A percentile compares a stretch with the other conserved stretches of the same genome.
Conservation (phyloP, 202 grass and related monocot genomes). For the Carex sylvatica region DNA sequence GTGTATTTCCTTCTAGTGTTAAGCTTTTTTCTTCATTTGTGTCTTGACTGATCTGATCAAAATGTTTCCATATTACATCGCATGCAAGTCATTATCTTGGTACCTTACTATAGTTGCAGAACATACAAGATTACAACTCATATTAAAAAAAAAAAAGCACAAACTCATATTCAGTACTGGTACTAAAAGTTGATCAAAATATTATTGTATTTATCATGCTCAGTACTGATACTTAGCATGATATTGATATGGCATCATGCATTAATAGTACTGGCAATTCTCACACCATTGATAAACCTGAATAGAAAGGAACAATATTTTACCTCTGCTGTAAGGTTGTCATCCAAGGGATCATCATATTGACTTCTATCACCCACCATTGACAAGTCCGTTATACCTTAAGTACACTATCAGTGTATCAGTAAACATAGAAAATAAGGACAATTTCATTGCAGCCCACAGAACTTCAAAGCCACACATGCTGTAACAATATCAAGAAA, state of each 20-base stretch:
- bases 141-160: too few species aligned
- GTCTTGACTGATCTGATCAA: conserved; percentile 14
- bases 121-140: neutral
- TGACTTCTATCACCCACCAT: neutral
- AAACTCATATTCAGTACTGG: neutral
- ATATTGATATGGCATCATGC: neutral
- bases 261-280: neutral
- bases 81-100: conserved; percentile 7
- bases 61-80: neutral
- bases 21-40: conserved; percentile 10
- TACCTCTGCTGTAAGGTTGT: neutral
- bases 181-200: neutral
- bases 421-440: neutral
- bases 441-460: neutral
- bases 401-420: neutral
- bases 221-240: neutral
- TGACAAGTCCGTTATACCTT: neutral
- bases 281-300: neutral
- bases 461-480: conserved; percentile 4
- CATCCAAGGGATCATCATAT: neutral
- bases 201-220: neutral
- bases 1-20: neutral
- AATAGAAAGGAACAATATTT: neutral
- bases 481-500: too few species aligned
- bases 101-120: neutral